A percentile compares a stretch with the other conserved stretches of the same genome.
phyloP scores from a whole-genome alignment of 2,329 filamentous ascomycete genomes.

The Ophioceras dolichostomum region DNA sequence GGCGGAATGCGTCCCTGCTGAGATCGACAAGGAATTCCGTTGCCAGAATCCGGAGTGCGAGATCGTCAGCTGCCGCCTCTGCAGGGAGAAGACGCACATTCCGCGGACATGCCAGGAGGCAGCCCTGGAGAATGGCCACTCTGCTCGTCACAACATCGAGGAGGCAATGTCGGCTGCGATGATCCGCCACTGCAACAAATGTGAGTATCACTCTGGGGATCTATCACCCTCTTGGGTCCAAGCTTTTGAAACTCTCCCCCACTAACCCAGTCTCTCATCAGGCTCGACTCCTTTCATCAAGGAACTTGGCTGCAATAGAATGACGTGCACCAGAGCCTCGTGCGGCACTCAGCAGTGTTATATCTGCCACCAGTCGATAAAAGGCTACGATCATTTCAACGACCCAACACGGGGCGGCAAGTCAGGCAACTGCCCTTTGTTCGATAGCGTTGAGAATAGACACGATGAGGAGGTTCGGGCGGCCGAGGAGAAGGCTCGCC shows the following conservation, averaged over 20 bases:
- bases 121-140: slow-evolving; percentile 36
- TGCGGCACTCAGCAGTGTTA: slow-evolving; percentile 51
- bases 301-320: slow-evolving; percentile 70
- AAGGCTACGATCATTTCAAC: slow-evolving; percentile 60
- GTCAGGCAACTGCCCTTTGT: slow-evolving; percentile 50
- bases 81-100: slow-evolving; percentile 56
- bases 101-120: slow-evolving; percentile 61
- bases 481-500: slow-evolving; percentile 46
- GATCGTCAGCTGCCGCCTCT: slow-evolving; percentile 54
- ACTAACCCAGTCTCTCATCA: too few relatives aligned
- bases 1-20: slow-evolving; percentile 55
- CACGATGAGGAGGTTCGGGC: slow-evolving; percentile 50
- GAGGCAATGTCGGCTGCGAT: slow-evolving; percentile 75
- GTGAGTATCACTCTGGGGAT: too few relatives aligned
- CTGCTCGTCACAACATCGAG: slow-evolving; percentile 56
- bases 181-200: slow-evolving; percentile 63
- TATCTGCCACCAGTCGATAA: slow-evolving; percentile 52
- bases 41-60: slow-evolving; percentile 57
- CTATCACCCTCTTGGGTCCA: too few relatives aligned
- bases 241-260: too few relatives aligned
- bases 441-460: slow-evolving; percentile 47
- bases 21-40: slow-evolving; percentile 59
- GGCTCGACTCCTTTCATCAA: slow-evolving; percentile 78
- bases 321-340: slow-evolving; percentile 49
- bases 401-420: slow-evolving; percentile 33